Percentiles rank a stretch among this genome's conserved stretches.
Conservation (phyloP, 1,139 yeast species). For the Kluyveromyces sp. region DNA sequence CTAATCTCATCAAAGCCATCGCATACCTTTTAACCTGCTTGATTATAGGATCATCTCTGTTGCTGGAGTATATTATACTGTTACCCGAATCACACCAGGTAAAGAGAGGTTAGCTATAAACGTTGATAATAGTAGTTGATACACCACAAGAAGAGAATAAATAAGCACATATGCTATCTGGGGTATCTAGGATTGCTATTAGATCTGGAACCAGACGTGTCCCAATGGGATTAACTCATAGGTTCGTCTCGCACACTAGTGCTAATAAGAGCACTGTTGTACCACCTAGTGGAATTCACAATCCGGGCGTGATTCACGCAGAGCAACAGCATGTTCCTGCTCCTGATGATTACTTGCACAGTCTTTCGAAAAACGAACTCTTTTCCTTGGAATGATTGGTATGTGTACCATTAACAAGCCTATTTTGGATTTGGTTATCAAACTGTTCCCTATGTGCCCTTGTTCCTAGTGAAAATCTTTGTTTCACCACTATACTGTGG, state of each 20-base stretch:
- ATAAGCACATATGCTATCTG: background rate
- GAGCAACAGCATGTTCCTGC: constrained; percentile 17
- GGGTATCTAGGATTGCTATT: background rate
- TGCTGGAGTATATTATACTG: no score
- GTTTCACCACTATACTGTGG: constrained; percentile 87
- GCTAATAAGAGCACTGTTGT: constrained; percentile 11
- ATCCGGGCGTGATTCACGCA: background rate
- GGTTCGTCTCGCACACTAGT: constrained; percentile 15
- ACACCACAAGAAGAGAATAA: no score
- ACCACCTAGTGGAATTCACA: background rate
- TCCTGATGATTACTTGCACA: constrained; percentile 27
- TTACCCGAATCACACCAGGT: no score
- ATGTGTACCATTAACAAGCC: constrained; percentile 58
- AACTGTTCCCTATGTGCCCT: constrained; percentile 66
- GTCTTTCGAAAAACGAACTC: constrained; percentile 33
- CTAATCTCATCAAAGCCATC: no score
- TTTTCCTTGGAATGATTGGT: constrained; percentile 63
- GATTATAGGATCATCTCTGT: no score
- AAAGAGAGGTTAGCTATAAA: no score
- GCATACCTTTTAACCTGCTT: no score
- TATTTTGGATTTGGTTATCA: constrained; percentile 51
- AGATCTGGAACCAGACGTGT: background rate
- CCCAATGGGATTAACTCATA: background rate
- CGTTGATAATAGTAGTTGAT: no score
- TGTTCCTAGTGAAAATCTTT: constrained; percentile 57